Evolutionary conservation across 2,329 filamentous ascomycete species (phyloP).

Genomic region (Aspergillus ustus): DNA sequence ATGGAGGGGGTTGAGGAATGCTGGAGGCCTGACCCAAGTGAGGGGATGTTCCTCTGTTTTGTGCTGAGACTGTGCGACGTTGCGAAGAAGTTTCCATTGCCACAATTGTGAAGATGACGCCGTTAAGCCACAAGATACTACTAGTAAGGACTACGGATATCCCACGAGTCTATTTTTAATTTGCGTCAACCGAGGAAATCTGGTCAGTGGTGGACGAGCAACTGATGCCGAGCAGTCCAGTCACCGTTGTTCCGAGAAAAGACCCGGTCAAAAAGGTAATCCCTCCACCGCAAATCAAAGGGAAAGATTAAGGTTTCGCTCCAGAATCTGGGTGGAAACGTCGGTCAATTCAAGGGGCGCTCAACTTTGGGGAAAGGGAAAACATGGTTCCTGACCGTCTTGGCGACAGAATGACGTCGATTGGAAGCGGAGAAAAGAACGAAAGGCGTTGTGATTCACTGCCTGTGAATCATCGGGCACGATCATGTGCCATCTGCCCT

Average conservation of each 20-base stretch:
- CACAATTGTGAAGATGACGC: not conserved
- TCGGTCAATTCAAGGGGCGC: conserved; percentile 21
- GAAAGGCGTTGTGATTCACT: not conserved
- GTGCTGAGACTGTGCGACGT: not conserved
- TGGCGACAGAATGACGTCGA: conserved; percentile 14
- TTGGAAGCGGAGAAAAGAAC: not conserved
- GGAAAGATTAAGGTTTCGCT: conserved; percentile 17
- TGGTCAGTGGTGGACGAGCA: not conserved
- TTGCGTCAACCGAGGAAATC: not conserved
- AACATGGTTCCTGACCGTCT: conserved; percentile 21
- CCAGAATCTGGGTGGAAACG: conserved; percentile 17
- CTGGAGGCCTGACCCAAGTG: not conserved
- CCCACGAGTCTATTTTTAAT: not conserved
- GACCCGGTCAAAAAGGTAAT: conserved; percentile 17
- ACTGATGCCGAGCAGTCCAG: not conserved
- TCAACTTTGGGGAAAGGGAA: conserved; percentile 6
- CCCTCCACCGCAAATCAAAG: conserved; percentile 16
- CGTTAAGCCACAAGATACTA: not conserved
- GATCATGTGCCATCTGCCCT: conserved; percentile 8
- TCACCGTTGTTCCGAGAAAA: conserved; percentile 7
- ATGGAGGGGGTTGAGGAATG: not conserved
- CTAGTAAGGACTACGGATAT: not conserved
- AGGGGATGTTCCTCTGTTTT: not conserved
- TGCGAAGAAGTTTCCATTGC: not conserved
- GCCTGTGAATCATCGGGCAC: conserved; percentile 11